phyloP scores from a whole-genome alignment of 2,329 filamentous ascomycete genomes.

The Nakataea oryzae region DNA sequence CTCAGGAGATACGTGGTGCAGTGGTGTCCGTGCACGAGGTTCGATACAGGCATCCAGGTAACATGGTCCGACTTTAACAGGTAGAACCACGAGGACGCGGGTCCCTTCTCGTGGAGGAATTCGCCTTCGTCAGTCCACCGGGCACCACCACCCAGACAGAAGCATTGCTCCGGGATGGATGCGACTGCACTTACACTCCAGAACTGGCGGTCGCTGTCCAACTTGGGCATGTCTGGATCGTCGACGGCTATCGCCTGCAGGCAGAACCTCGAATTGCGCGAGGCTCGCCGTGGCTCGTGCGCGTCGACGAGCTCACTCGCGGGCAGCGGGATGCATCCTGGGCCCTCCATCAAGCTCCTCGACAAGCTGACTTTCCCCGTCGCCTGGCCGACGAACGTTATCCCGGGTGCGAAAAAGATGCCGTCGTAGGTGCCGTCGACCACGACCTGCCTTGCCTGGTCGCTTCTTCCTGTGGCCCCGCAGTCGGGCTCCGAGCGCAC shows the following conservation, averaged over 20 bases:
- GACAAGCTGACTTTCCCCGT: background rate
- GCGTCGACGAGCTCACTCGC: background rate
- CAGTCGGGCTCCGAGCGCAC: background rate
- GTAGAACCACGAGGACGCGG: background rate
- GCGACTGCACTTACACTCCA: background rate
- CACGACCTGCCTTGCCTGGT: background rate
- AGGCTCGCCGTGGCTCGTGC: background rate
- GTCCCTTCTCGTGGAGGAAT: background rate
- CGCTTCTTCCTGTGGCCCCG: too few relatives aligned
- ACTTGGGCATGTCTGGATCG: background rate
- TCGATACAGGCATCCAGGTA: background rate
- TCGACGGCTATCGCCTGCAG: background rate
- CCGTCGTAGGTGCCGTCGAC: background rate
- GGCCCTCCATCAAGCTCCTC: too few relatives aligned
- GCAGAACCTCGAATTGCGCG: background rate
- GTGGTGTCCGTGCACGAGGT: background rate
- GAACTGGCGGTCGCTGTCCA: background rate
- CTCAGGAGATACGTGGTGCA: background rate
- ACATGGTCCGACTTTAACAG: background rate
- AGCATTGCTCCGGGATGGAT: too few relatives aligned
- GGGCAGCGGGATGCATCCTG: background rate
- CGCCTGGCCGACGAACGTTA: background rate
- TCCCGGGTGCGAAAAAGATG: background rate
- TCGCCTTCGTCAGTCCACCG: background rate
- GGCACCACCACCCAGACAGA: too few relatives aligned